Conservation (phyloP, 257 asterid species). For the Phtheirospermum japonicum region DNA sequence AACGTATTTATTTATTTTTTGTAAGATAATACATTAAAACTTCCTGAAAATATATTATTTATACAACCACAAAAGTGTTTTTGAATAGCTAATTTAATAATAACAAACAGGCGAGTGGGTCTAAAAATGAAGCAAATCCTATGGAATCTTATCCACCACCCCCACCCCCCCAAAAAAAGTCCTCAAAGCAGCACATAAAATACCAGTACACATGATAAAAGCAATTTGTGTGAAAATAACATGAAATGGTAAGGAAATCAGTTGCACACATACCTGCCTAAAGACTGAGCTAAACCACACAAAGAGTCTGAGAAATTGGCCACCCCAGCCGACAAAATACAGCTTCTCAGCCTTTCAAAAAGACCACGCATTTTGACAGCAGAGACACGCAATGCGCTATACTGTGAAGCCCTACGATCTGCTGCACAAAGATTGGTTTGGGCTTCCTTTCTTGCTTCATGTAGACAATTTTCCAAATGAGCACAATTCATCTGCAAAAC, state of each 20-base stretch:
- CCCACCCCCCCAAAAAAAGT: no score
- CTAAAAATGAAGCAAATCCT: not conserved
- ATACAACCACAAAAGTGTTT: not conserved
- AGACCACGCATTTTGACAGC: slow-evolving; percentile 81
- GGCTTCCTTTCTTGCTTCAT: slow-evolving; percentile 95
- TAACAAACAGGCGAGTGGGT: not conserved
- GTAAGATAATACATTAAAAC: not conserved
- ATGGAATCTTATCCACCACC: slow-evolving; percentile 1
- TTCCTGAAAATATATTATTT: not conserved
- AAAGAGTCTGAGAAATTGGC: slow-evolving; percentile 64
- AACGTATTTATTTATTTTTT: not conserved
- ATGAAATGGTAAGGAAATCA: slow-evolving; percentile 16
- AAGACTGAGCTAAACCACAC: slow-evolving; percentile 65
- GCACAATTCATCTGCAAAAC: slow-evolving; percentile 88
- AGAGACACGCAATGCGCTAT: slow-evolving; percentile 81
- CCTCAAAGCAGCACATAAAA: no score
- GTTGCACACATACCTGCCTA: slow-evolving; percentile 50
- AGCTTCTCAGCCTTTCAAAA: slow-evolving; percentile 77
- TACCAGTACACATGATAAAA: no score
- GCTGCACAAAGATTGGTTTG: slow-evolving; percentile 96
- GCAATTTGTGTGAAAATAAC: not conserved
- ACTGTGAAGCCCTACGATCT: slow-evolving; percentile 84
- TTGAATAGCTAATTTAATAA: not conserved
- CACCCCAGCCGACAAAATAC: slow-evolving; percentile 62
- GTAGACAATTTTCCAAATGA: slow-evolving; percentile 88